A percentile compares a stretch with the other conserved stretches of the same genome.
Conservation (phyloP, 2,329 filamentous ascomycete species). For the Massarina eburnea region DNA sequence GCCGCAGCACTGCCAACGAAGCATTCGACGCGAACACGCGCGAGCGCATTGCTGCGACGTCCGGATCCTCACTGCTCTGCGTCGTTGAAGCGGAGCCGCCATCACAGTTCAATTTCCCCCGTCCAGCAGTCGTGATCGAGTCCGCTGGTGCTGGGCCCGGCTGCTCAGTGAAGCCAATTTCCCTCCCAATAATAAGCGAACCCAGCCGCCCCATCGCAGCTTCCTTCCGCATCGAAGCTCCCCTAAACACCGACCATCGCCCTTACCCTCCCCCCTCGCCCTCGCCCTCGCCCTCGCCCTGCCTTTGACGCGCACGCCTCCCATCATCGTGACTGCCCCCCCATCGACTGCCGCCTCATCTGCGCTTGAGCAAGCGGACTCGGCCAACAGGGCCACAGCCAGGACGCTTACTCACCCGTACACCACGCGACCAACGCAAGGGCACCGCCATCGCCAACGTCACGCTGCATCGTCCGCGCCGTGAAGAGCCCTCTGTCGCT, state of each 20-base stretch:
- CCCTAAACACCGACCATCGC: constrained; percentile 18
- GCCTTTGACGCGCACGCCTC: constrained; percentile 1
- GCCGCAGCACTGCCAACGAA: neutral
- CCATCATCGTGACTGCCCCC: neutral
- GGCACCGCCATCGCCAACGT: constrained; percentile 18
- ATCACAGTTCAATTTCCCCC: too few species aligned
- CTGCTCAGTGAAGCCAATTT: neutral
- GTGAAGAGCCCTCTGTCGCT: constrained; percentile 19
- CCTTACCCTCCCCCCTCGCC: constrained; percentile 23
- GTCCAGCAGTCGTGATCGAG: too few species aligned
- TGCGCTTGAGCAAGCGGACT: neutral
- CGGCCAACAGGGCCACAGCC: neutral
- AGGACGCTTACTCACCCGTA: constrained; percentile 8
- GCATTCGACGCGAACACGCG: neutral
- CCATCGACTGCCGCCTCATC: neutral
- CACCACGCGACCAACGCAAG: constrained; percentile 33
- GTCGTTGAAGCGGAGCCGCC: too few species aligned
- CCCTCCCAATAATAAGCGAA: constrained; percentile 5
- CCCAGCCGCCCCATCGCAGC: constrained; percentile 37
- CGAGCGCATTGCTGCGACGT: neutral
- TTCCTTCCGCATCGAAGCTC: constrained; percentile 25
- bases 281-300: constrained; percentile 18
- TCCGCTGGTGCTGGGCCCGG: neutral
- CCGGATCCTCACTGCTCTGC: neutral
- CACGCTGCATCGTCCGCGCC: constrained; percentile 19